A percentile compares a stretch with the other conserved stretches of the same genome.
Conservation (phyloP, 2,329 filamentous ascomycete species). For the Botrytis squamosa region DNA sequence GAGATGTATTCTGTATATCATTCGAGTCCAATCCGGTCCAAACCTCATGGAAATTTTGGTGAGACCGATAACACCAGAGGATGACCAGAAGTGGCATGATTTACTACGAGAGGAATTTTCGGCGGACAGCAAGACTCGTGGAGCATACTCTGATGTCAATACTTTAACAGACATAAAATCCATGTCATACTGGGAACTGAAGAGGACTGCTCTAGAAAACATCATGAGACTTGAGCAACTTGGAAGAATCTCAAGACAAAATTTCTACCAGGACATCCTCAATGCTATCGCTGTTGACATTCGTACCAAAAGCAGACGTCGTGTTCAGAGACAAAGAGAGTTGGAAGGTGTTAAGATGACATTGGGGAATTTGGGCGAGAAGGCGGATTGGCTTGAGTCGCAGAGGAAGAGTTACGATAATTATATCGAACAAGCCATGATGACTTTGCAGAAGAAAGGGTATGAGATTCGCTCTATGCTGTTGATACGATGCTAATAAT, state of each 20-base stretch:
- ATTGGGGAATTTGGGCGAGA: conserved; percentile 72
- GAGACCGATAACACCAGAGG: conserved; percentile 81
- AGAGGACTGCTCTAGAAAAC: conserved; percentile 90
- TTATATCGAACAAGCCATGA: conserved; percentile 98
- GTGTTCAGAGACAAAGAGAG: conserved; percentile 88
- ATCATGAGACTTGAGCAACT: conserved; percentile 84
- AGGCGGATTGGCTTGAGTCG: conserved; percentile 88
- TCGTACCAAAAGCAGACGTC: conserved; percentile 89
- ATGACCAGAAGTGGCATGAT: conserved; percentile 83
- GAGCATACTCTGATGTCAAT: conserved; percentile 86
- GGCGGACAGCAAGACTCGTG: conserved; percentile 65
- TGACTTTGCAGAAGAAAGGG: conserved; percentile 95
- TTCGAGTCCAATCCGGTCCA: conserved; percentile 86
- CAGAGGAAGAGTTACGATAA: conserved; percentile 98
- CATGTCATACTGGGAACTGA: conserved; percentile 88
- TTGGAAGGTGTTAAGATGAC: conserved; percentile 80
- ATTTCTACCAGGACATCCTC: conserved; percentile 95
- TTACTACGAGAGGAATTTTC: conserved; percentile 80
- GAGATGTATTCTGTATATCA: conserved; percentile 94
- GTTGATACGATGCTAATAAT: conserved; percentile 24
- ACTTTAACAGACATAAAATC: conserved; percentile 82
- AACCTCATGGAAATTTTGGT: conserved; percentile 96
- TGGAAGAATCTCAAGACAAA: conserved; percentile 80
- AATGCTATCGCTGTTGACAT: conserved; percentile 97
- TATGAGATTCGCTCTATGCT: conserved; percentile 42